Percentiles rank a stretch among this genome's conserved stretches.
These are phyloP conservation scores for Xylaria sp. DNA, from an alignment of 2,329 filamentous ascomycete genomes.

Conservation along the genomic window DNA sequence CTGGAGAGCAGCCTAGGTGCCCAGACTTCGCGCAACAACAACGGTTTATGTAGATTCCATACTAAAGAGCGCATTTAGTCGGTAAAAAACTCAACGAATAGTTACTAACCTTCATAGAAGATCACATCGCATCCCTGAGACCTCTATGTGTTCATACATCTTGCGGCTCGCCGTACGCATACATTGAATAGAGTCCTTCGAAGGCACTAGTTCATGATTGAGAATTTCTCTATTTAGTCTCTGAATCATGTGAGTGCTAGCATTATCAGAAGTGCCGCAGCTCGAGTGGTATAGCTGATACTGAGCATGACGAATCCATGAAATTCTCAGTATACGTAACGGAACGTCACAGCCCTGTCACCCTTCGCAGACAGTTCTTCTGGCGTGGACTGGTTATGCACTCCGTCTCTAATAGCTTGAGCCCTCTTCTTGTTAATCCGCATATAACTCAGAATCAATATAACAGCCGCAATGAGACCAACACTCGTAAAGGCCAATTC, in stretches of 20 bases:
- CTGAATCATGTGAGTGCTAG: not conserved
- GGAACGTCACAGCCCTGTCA: conserved; percentile 70
- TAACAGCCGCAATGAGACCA: conserved; percentile 57
- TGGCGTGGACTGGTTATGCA: conserved; percentile 52
- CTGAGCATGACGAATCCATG: not conserved
- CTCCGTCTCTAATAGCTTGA: conserved; percentile 54
- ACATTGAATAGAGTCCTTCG: not conserved
- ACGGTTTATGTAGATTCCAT: too few relatives aligned
- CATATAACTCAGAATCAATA: conserved; percentile 62
- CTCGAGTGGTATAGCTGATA: not conserved
- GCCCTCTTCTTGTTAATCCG: conserved; percentile 68
- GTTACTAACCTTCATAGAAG: not conserved
- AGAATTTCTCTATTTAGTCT: not conserved
- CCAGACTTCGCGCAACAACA: too few relatives aligned
- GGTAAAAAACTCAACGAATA: not conserved
- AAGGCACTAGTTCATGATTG: not conserved
- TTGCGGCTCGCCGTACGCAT: not conserved
- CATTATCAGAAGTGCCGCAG: not conserved
- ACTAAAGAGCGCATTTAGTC: too few relatives aligned
- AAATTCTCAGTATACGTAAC: conserved; percentile 63
- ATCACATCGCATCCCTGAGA: not conserved
- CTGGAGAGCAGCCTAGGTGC: too few relatives aligned
- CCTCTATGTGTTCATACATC: not conserved
- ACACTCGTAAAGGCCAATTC: conserved; percentile 60
- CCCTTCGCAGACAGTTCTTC: conserved; percentile 68